These are phyloP conservation scores for Theileria parva DNA, from an alignment of 169 alveolate genomes.

Conservation along the genomic window DNA sequence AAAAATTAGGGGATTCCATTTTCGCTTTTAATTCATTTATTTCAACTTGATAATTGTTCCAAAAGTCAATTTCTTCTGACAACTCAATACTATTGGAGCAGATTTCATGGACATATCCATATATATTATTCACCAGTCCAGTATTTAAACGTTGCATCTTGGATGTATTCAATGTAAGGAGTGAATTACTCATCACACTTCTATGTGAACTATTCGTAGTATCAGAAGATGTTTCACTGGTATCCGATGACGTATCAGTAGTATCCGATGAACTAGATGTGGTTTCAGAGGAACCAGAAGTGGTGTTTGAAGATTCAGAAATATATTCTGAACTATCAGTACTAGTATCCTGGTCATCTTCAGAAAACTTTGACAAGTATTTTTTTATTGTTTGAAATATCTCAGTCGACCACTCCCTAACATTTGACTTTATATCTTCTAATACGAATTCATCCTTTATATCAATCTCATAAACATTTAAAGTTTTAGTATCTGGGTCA, in stretches of 20 bases:
- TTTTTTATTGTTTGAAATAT: slow-evolving; percentile 26
- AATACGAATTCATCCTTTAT: slow-evolving; percentile 25
- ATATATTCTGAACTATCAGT: slow-evolving; percentile 2
- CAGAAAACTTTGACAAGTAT: slow-evolving; percentile 6
- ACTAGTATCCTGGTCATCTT: neutral
- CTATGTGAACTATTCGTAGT: neutral
- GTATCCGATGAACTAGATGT: neutral
- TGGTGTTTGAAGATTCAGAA: neutral
- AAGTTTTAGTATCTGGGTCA: neutral
- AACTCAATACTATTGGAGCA: slow-evolving; percentile 20
- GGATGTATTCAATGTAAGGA: neutral
- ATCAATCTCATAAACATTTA: slow-evolving; percentile 19
- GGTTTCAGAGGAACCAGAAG: neutral
- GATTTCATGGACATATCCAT: neutral
- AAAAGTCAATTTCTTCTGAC: slow-evolving; percentile 29
- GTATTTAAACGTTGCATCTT: neutral
- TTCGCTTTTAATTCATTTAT: slow-evolving; percentile 14
- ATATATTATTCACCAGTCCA: neutral
- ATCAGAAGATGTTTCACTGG: neutral
- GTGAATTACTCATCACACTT: neutral
- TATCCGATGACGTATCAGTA: neutral
- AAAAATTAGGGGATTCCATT: slow-evolving; percentile 20
- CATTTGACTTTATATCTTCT: slow-evolving; percentile 40
- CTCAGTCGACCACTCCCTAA: slow-evolving; percentile 41
- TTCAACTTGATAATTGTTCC: slow-evolving; percentile 33